Conservation (phyloP, 2,329 filamentous ascomycete species). For the Fusarium concolor region DNA sequence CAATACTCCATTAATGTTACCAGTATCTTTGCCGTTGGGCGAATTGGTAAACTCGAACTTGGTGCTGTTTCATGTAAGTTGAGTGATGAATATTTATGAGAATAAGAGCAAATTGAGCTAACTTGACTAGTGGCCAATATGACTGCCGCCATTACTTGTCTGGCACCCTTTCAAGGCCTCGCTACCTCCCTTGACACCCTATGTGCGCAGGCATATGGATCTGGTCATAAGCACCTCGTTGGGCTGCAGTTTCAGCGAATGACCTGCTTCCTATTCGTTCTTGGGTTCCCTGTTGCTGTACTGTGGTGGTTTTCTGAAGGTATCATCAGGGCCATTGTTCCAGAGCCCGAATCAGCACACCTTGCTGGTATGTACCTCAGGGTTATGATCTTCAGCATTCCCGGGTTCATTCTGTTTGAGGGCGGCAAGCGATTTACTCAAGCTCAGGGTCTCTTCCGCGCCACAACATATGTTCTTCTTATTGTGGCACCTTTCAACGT, state of each 20-base stretch:
- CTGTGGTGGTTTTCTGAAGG: slow-evolving; percentile 77
- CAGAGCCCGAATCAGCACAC: slow-evolving; percentile 68
- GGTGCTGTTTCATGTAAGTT: slow-evolving; percentile 58
- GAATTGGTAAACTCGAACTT: slow-evolving; percentile 73
- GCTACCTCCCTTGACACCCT: slow-evolving; percentile 92
- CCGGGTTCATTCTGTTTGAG: slow-evolving; percentile 82
- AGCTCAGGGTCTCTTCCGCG: slow-evolving; percentile 83
- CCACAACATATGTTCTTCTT: slow-evolving; percentile 80
- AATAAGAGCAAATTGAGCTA: slow-evolving; percentile 8
- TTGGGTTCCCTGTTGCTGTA: slow-evolving; percentile 77
- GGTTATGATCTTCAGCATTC: slow-evolving; percentile 77
- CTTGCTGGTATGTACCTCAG: slow-evolving; percentile 80
- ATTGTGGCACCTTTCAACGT: slow-evolving; percentile 82
- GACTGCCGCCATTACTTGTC: slow-evolving; percentile 83
- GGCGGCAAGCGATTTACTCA: slow-evolving; percentile 84
- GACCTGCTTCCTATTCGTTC: slow-evolving; percentile 78
- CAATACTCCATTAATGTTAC: slow-evolving; percentile 89
- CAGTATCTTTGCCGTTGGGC: slow-evolving; percentile 82
- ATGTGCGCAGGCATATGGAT: slow-evolving; percentile 93
- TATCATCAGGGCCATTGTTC: slow-evolving; percentile 65
- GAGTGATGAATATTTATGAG: not conserved
- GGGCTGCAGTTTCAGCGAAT: slow-evolving; percentile 85
- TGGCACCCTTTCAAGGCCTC: slow-evolving; percentile 84
- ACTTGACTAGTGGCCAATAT: slow-evolving; percentile 66
- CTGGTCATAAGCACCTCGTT: slow-evolving; percentile 88